Evolutionary conservation across 768 basidiomycete species (phyloP), one percentile per base, ranked within the genome.

Genomic region (Trametes cingulata): DNA sequence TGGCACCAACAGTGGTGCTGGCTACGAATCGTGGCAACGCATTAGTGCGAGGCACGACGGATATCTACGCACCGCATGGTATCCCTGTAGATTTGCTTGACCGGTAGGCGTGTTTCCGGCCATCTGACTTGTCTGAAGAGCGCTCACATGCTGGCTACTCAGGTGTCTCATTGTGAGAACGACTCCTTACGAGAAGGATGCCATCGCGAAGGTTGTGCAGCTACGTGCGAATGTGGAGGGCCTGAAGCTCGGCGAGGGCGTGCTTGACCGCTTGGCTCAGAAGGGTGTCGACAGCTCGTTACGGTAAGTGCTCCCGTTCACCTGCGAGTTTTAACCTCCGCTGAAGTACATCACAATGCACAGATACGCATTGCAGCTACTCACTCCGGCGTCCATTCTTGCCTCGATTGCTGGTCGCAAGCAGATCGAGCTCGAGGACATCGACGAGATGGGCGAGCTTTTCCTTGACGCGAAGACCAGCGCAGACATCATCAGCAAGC

Each of bases 151-250:
- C 29, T n/a, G 13, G 9, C 36, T n/a, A 36, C 24, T 19, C 63
- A 92, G 91, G 49, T 94, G 92, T 73, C 87, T 99, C 79, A 98
- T 98, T 59, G 96, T 98, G 19, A 91, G 93, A 68, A 98, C 96
- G 1, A 85, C 91, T 58, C 79, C 82, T 13, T 95, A 98, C 72
- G 84, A 82, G 7, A 82, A 85, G 41, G 91, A 91, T 12, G 90
- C 98, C 70, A 88, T 98, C 46, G 85, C 85, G 36, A 88, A 86
- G 71, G 95, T 98, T 22, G 81, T 98, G 0, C 88, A 91, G 66
- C 78, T 95, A 54, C 85, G 97, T 52, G 91, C 93, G 7, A 88
- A 85, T 61, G 84, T 93, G 1, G 97, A 98, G 71, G 92, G 93
- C 1, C 78, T 98, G 27, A 85, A 85, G 65, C 78, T 95, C 1